These are phyloP conservation scores for Sclerotinia trifoliorum DNA, from an alignment of 2,329 filamentous ascomycete genomes.

Conservation along the genomic window DNA sequence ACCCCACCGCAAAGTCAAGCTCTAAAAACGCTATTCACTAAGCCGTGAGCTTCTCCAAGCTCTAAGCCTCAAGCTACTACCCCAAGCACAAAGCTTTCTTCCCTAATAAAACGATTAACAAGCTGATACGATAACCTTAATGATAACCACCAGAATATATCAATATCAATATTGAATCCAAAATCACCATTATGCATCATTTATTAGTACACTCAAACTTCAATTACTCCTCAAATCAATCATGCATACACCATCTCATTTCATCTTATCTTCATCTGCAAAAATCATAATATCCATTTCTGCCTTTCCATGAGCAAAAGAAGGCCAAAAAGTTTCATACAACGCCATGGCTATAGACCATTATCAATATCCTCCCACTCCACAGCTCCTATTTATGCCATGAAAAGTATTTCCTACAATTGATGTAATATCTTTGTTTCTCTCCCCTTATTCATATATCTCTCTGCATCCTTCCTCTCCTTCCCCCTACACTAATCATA, in stretches of 20 bases:
- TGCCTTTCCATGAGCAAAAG: background rate
- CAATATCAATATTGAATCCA: too few species aligned
- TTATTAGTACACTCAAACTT: too few species aligned
- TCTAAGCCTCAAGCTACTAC: too few species aligned
- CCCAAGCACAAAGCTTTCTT: too few species aligned
- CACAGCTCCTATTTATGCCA: conserved; percentile 31
- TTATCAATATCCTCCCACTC: conserved; percentile 23
- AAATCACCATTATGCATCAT: too few species aligned
- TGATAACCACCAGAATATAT: too few species aligned
- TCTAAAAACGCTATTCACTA: too few species aligned
- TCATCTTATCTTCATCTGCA: background rate
- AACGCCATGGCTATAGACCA: conserved; percentile 24
- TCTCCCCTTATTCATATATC: conserved; percentile 17
- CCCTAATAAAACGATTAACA: too few species aligned
- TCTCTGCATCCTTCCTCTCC: background rate
- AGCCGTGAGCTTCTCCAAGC: too few species aligned
- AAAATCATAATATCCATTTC: conserved; percentile 10
- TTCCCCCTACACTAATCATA: background rate
- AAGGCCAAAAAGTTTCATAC: conserved; percentile 22
- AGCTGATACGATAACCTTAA: too few species aligned
- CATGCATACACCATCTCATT: background rate
- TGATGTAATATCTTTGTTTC: conserved; percentile 24
- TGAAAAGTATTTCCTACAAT: conserved; percentile 28
- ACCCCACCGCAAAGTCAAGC: too few species aligned
- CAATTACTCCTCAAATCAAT: too few species aligned